Evolutionary conservation across 352 stramenopile genomes (phyloP), one percentile per base, ranked within the genome.

Genomic region (Pythium biforme): DNA sequence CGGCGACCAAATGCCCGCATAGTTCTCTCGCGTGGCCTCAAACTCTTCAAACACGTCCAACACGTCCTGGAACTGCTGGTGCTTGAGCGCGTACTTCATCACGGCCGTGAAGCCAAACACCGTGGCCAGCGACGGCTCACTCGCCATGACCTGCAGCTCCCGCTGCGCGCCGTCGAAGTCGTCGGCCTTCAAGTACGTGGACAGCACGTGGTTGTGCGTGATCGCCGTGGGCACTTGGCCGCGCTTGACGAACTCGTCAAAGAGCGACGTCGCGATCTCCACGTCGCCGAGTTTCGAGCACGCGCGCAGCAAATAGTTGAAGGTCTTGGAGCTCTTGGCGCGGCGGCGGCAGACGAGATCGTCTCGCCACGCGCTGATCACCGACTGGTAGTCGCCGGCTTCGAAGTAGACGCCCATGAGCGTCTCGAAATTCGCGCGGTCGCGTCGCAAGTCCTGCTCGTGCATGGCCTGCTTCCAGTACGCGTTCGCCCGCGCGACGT

Each of bases 151-250:
- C 15, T 63, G 15, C 19, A 94, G 61, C 55, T 92, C 74, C 55
- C 62, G 66, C 31, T 65, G 73, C 19, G 86, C 84, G 15, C 62
- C 67, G 14, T 47, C 20, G 39, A 74, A 76, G 52, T 94, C 88
- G 50, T 79, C 70, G 8, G 79, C 80, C 33, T 79, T 67, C 4
- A 95, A 54, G 48, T 85, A 85, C 22, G 79, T 76, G 49, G 73
- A 59, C n/a, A 95, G 62, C 57, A 94, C 66, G 67, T 94, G 86
- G 63, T 95, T 89, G 54, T 88, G 79, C 55, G 80, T 75, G 55
- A 93, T 81, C 6, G 72, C 72, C 11, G 81, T 83, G 4, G 84
- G 53, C 37, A 76, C 62, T 20, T 89, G 76, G 3, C 81, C 78
- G 26, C 83, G 77, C 4, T 73, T 55, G 19, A 64, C 66, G 62